Conservation (phyloP, 2,329 filamentous ascomycete species). For the Cephalotrichum gorgonifer region DNA sequence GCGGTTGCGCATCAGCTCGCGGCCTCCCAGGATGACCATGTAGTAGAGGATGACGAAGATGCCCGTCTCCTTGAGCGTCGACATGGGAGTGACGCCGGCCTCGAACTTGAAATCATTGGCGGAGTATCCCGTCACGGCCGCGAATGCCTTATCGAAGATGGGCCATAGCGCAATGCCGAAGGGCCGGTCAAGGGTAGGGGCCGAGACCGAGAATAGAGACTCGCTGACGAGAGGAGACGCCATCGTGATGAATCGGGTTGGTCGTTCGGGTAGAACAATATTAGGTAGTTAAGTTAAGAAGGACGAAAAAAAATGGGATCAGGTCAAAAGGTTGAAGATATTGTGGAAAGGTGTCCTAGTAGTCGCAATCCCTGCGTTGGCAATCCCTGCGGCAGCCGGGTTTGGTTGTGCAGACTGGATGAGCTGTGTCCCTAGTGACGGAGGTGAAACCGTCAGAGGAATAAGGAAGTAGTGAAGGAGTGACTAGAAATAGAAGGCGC, state of each 20-base stretch:
- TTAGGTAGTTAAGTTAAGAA: neutral
- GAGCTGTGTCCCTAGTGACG: neutral
- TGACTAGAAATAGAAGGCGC: slow-evolving; percentile 3
- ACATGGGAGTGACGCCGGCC: slow-evolving; percentile 75
- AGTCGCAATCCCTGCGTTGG: neutral
- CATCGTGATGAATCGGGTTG: neutral
- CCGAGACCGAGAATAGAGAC: slow-evolving; percentile 37
- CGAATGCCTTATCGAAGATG: slow-evolving; percentile 82
- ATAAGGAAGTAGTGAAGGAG: slow-evolving; percentile 3
- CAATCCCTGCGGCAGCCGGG: neutral
- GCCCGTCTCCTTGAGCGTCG: slow-evolving; percentile 73
- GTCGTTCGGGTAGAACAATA: neutral
- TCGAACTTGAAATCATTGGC: slow-evolving; percentile 79
- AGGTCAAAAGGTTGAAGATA: neutral
- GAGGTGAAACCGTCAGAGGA: too few relatives aligned
- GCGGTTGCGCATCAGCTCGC: slow-evolving; percentile 83
- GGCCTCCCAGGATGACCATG: slow-evolving; percentile 81
- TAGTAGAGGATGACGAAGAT: slow-evolving; percentile 85
- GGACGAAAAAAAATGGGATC: neutral
- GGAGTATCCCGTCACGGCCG: slow-evolving; percentile 66
- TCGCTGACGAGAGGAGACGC: slow-evolving; percentile 1
- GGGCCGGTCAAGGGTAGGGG: slow-evolving; percentile 76
- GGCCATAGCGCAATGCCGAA: slow-evolving; percentile 92
- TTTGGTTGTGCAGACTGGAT: neutral
- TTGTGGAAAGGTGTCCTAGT: neutral